These are phyloP conservation scores for Sporothrix globosa DNA, from an alignment of 2,329 filamentous ascomycete species.

Conservation along the genomic window DNA sequence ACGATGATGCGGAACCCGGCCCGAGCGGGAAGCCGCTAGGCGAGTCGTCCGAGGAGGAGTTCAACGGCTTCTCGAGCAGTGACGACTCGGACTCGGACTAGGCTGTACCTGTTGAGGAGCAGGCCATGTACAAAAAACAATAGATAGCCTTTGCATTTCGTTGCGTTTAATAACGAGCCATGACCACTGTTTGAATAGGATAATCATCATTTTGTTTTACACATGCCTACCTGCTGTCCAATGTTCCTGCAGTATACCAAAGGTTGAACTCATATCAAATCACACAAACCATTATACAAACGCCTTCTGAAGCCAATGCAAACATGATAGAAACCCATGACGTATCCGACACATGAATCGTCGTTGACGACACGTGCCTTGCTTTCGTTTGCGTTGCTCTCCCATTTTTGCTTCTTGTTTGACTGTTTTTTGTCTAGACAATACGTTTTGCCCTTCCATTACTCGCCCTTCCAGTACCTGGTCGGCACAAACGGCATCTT, in stretches of 20 bases:
- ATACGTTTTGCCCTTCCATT: not conserved
- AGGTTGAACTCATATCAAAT: not conserved
- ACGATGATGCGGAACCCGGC: slow-evolving; percentile 45
- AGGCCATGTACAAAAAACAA: not conserved
- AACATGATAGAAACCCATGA: not conserved
- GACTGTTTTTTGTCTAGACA: no score
- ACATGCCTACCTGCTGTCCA: no score
- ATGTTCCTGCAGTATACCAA: no score
- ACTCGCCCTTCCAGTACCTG: slow-evolving; percentile 68
- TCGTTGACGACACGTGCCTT: slow-evolving; percentile 26
- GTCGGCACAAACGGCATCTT: slow-evolving; percentile 88
- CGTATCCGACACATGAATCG: not conserved
- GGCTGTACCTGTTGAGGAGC: no score
- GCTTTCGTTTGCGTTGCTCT: not conserved
- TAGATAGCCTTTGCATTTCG: slow-evolving; percentile 5
- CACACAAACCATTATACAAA: not conserved
- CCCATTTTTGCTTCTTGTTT: no score
- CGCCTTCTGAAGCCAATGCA: not conserved
- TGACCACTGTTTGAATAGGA: not conserved
- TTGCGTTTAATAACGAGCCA: slow-evolving; percentile 24
- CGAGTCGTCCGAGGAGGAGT: slow-evolving; percentile 59
- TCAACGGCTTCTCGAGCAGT: slow-evolving; percentile 59
- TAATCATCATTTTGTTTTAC: no score
- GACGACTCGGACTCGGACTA: slow-evolving; percentile 46
- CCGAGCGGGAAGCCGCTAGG: slow-evolving; percentile 44